These are phyloP conservation scores for Penicillium antarcticum DNA, from an alignment of 495 filamentous ascomycete genomes.

Conservation along the genomic window DNA sequence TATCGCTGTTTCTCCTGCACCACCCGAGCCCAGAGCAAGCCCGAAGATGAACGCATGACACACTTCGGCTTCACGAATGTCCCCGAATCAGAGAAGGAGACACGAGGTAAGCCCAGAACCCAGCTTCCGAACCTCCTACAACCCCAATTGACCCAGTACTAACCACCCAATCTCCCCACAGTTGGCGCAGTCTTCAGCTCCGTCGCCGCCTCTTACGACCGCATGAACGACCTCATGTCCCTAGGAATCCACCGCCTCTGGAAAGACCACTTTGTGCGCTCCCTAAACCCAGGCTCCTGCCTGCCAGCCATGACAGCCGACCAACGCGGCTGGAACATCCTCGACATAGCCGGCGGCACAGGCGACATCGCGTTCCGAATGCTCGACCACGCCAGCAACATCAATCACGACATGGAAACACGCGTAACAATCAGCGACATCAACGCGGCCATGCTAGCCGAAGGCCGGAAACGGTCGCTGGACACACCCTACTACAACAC, in stretches of 20 bases:
- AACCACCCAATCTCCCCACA: constrained; percentile 26
- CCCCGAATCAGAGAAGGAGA: constrained; percentile 76
- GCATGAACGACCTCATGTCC: constrained; percentile 99
- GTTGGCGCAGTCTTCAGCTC: constrained; percentile 93
- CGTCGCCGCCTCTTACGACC: constrained; percentile 86
- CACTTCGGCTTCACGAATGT: constrained; percentile 94
- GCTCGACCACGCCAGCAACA: constrained; percentile 78
- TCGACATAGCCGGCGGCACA: constrained; percentile 96
- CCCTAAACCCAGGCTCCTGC: constrained; percentile 78
- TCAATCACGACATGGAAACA: constrained; percentile 76
- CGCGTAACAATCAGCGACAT: constrained; percentile 91
- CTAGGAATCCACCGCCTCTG: constrained; percentile 94
- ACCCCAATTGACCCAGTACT: constrained; percentile 7
- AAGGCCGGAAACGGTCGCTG: constrained; percentile 73
- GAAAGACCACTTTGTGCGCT: constrained; percentile 97
- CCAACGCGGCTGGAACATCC: constrained; percentile 67
- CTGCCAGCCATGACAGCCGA: constrained; percentile 44
- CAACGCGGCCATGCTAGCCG: constrained; percentile 88
- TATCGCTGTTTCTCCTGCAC: constrained; percentile 58
- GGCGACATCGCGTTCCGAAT: constrained; percentile 98
- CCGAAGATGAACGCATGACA: constrained; percentile 62
- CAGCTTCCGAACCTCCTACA: background rate
- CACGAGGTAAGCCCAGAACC: constrained; percentile 50
- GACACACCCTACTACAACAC: constrained; percentile 55
- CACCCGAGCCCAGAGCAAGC: constrained; percentile 32